Conservation (phyloP, 129 eudicot species). For the Centaurea solstitialis region DNA sequence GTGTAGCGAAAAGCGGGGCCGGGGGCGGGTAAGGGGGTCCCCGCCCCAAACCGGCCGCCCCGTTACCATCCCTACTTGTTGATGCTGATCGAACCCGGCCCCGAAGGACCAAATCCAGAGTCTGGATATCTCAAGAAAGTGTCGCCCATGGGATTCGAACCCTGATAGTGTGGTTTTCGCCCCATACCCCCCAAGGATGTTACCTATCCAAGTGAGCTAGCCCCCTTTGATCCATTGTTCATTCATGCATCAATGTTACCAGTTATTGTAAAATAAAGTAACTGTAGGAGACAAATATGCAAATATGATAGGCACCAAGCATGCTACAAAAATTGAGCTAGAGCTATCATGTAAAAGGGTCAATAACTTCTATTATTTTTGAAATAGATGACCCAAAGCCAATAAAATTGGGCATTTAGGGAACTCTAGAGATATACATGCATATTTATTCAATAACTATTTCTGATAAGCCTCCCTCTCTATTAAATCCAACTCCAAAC, state of each 20-base stretch:
- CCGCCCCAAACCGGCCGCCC: too few species aligned
- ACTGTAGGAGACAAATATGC: slow-evolving; percentile 2
- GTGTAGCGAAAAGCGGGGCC: too few species aligned
- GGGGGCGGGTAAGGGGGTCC: too few species aligned
- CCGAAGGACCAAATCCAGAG: too few species aligned
- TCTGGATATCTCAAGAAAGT: too few species aligned
- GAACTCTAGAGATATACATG: neutral
- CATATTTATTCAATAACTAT: slow-evolving; percentile 56
- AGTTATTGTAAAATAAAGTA: neutral
- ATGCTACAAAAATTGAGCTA: slow-evolving; percentile 12
- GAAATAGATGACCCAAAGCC: slow-evolving; percentile 14
- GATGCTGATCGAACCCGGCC: too few species aligned
- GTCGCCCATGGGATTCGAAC: too few species aligned
- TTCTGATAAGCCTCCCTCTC: slow-evolving; percentile 54
- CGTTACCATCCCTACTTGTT: too few species aligned
- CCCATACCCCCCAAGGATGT: too few species aligned
- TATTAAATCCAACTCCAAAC: slow-evolving; percentile 30
- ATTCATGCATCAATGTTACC: neutral
- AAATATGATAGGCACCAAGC: slow-evolving; percentile 7
- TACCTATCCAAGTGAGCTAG: too few species aligned
- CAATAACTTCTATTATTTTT: slow-evolving; percentile 12
- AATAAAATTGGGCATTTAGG: slow-evolving; percentile 15
- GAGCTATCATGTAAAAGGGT: slow-evolving; percentile 23
- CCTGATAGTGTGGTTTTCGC: too few species aligned
- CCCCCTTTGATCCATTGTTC: too few species aligned